phyloP scores from a whole-genome alignment of 345 rosid species.

The Syzygium aqueum region DNA sequence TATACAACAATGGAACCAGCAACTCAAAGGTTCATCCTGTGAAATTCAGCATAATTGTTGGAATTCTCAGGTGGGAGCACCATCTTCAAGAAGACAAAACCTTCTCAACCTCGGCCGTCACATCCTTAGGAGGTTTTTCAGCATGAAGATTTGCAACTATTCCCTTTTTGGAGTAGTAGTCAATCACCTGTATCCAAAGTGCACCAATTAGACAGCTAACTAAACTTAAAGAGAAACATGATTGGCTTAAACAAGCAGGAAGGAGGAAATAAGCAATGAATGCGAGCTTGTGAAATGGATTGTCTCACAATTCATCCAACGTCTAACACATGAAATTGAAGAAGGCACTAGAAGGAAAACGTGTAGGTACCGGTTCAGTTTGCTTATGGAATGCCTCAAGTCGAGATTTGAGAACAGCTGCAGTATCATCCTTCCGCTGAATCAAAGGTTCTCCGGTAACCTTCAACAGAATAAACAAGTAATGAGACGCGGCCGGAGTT shows the following conservation, averaged over 20 bases:
- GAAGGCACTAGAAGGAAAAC: not conserved
- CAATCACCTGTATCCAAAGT: conserved; percentile 45
- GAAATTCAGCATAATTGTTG: not conserved
- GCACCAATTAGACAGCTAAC: not conserved
- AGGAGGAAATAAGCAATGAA: not conserved
- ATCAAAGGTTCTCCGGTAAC: conserved; percentile 85
- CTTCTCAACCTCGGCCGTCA: conserved; percentile 62
- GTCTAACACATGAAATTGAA: not conserved
- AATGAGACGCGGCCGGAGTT: not conserved
- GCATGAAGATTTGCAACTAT: conserved; percentile 64
- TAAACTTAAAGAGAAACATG: not conserved
- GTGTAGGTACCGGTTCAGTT: conserved; percentile 61
- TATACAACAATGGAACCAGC: not conserved
- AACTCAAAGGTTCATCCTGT: not conserved
- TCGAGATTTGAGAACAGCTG: conserved; percentile 80
- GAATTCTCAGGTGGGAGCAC: not conserved
- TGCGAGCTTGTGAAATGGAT: not conserved
- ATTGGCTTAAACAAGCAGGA: not conserved
- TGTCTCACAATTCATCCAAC: not conserved
- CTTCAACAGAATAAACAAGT: conserved; percentile 22
- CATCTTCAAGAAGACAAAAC: conserved; percentile 29
- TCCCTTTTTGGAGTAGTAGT: conserved; percentile 68
- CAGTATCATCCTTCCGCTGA: conserved; percentile 90
- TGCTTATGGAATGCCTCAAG: conserved; percentile 87
- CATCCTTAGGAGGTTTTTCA: conserved; percentile 70